Evolutionary conservation across 108 stramenopile genomes (phyloP).

Genomic region (Cyclostephanos invisitatus): DNA sequence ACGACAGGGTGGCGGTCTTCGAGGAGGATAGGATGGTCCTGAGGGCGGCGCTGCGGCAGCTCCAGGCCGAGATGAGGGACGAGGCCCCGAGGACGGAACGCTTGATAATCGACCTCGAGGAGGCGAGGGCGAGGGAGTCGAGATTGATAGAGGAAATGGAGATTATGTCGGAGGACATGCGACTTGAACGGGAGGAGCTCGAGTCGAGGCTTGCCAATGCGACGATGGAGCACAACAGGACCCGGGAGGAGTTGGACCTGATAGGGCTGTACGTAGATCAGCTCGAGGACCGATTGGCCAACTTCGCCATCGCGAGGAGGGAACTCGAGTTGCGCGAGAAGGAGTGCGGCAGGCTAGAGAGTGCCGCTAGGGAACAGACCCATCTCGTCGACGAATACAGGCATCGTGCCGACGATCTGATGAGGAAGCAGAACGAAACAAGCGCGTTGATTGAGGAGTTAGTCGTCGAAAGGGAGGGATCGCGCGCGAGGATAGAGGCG

Average conservation of each 20-base stretch:
- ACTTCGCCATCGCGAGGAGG: conserved; percentile 73
- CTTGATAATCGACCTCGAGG: conserved; percentile 56
- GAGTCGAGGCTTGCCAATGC: conserved; percentile 33
- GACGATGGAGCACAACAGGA: conserved; percentile 52
- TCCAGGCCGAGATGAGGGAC: conserved; percentile 85
- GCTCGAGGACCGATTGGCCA: conserved; percentile 72
- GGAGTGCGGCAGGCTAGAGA: conserved; percentile 61
- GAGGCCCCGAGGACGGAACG: conserved; percentile 79
- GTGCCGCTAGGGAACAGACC: conserved; percentile 32
- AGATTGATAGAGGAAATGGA: conserved; percentile 50
- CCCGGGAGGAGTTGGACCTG: conserved; percentile 65
- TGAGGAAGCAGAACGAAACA: conserved; percentile 59
- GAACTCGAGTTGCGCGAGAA: conserved; percentile 74
- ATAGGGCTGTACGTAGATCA: conserved; percentile 78
- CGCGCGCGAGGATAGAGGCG: conserved; percentile 57
- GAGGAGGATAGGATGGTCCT: conserved; percentile 88
- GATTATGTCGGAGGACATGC: conserved; percentile 47
- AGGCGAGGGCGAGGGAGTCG: conserved; percentile 44
- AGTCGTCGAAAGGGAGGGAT: conserved; percentile 51
- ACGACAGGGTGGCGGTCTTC: conserved; percentile 81
- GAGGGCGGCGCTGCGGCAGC: conserved; percentile 80
- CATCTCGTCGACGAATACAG: conserved; percentile 45
- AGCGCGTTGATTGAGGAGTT: conserved; percentile 70
- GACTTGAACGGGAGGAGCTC: conserved; percentile 38
- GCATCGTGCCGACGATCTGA: conserved; percentile 36